Base-by-base conservation (phyloP, 805 yeast genomes). In the Lipomyces orientalis region DNA sequence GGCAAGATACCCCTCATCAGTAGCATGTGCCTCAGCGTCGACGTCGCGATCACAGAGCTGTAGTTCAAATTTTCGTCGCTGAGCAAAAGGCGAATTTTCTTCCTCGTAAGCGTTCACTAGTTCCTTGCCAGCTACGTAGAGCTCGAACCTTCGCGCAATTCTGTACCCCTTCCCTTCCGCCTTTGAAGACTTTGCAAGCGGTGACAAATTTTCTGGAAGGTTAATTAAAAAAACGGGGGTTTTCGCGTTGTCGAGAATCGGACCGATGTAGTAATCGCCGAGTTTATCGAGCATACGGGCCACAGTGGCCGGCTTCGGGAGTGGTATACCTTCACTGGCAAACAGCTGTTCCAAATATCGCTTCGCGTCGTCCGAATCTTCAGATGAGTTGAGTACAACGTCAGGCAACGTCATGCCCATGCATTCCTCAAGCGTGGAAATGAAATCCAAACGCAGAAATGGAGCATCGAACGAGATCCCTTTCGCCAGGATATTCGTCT, bases 31-130 rank as follows among this genome's bases (percentile, higher is more conserved):
- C 68, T 92, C 97, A 1, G 75, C 74, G 73, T 90, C 96, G 7
- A 81, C 79, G 1, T 77, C 79, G 61, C 85, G 85, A 43, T 84
- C 79, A 2, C 71, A 66, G 57, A 84, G 85, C 75, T 94, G 98
- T 2, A 76, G 70, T 66, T 78, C 70, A 74, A 94, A 91, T 73
- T 93, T 93, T 1, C 67, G 71, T 4, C 78, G 74, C 77, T 95
- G 99, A 37, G 81, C 82, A 66, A 83, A 83, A 0, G 99, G 99
- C 54, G 89, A 87, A 78, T 95, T 95, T 75, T 95, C 98, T 78
- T 95, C 99, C 73, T 95, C 99, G 76, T 95, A 95, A 0, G 98
- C 97, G 76, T 95, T 95, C 33, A 89, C 90, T 69, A 88, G 88
- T 78, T 95, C 99, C 70, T 84, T 84, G 0, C 95, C 93, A 55